Conservation (phyloP, 2,329 filamentous ascomycete species). For the Cordyceps militaris region DNA sequence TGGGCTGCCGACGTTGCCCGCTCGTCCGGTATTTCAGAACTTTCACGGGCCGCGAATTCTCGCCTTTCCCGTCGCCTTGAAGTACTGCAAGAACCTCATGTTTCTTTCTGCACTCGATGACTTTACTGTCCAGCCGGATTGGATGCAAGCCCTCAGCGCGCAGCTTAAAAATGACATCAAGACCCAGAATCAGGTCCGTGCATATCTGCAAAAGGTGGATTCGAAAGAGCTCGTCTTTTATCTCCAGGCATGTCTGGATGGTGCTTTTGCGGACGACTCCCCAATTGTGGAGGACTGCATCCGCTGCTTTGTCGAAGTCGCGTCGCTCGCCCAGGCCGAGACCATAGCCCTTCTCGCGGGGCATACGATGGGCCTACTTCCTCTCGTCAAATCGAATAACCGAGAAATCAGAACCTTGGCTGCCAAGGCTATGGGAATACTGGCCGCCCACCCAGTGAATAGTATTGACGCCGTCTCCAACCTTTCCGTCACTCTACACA, state of each 20-base stretch:
- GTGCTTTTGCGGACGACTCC: constrained; percentile 40
- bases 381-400: constrained; percentile 64
- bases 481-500: constrained; percentile 26
- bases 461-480: constrained; percentile 25
- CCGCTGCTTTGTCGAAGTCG: constrained; percentile 46
- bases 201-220: constrained; percentile 41
- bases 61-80: constrained; percentile 62
- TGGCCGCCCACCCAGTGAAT: constrained; percentile 58
- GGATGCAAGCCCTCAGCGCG: constrained; percentile 73
- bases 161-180: constrained; percentile 63
- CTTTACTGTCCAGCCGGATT: constrained; percentile 65
- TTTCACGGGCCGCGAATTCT: constrained; percentile 40
- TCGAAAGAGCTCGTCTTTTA: constrained; percentile 34
- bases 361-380: constrained; percentile 46
- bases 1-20: constrained; percentile 19
- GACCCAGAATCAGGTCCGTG: constrained; percentile 52
- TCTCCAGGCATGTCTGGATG: constrained; percentile 50
- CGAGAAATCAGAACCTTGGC: constrained; percentile 58
- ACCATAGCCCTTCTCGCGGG: constrained; percentile 42
- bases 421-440: constrained; percentile 66
- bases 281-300: constrained; percentile 41
- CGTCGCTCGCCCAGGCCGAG: constrained; percentile 43
- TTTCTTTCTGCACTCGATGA: constrained; percentile 42
- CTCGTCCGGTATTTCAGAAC: constrained; percentile 33
- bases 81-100: constrained; percentile 54